Conservation (phyloP, 352 stramenopile genomes). For the Phytophthora crassamura region DNA sequence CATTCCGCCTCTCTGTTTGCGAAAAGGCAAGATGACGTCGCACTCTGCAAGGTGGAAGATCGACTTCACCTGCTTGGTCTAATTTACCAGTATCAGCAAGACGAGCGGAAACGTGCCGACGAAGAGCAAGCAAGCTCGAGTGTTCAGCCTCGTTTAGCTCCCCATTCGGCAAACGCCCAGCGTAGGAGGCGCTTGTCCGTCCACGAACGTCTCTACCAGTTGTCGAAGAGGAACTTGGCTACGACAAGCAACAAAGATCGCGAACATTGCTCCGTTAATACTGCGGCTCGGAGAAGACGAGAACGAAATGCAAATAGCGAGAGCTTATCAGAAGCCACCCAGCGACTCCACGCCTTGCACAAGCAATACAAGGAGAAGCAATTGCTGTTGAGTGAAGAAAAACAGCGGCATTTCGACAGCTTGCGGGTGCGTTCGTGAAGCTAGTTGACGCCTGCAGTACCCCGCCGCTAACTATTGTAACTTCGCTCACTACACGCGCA, state of each 20-base stretch:
- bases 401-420: conserved; percentile 32
- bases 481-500: not conserved
- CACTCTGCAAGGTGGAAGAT: conserved; percentile 71
- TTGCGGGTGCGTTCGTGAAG: conserved; percentile 42
- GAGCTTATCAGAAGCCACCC: conserved; percentile 16
- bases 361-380: conserved; percentile 56
- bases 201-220: conserved; percentile 63
- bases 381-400: conserved; percentile 38
- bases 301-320: conserved; percentile 13
- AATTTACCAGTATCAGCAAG: conserved; percentile 76
- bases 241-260: conserved; percentile 5
- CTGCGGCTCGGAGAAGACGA: not conserved
- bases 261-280: not conserved
- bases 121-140: conserved; percentile 8
- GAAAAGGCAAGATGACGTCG: conserved; percentile 55
- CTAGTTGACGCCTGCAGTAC: not conserved
- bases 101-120: conserved; percentile 47
- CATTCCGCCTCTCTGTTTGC: conserved; percentile 44
- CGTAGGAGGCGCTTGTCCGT: conserved; percentile 32
- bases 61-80: conserved; percentile 69
- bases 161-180: conserved; percentile 57
- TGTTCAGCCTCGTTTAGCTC: conserved; percentile 49
- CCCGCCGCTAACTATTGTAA: not conserved
- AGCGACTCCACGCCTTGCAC: conserved; percentile 47
- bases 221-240: conserved; percentile 31